Percentiles rank a stretch among this genome's conserved stretches.
These are phyloP conservation scores for Parachaetomium inaequale DNA, from an alignment of 495 filamentous ascomycete genomes.

Conservation along the genomic window DNA sequence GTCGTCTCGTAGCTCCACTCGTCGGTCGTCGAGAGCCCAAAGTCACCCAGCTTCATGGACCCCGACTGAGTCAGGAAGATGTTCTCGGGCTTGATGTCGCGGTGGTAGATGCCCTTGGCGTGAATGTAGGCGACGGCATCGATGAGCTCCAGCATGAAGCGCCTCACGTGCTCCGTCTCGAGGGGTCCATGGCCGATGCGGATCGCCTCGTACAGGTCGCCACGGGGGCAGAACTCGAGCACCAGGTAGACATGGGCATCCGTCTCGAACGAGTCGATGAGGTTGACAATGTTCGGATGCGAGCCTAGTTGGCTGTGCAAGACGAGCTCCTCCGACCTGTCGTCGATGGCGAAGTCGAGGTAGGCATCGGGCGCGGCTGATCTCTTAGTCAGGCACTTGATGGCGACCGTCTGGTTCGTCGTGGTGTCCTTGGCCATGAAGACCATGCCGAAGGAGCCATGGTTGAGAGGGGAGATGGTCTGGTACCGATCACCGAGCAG, in stretches of 20 bases:
- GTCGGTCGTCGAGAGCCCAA: slow-evolving; percentile 84
- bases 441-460: slow-evolving; percentile 98
- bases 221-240: slow-evolving; percentile 92
- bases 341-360: slow-evolving; percentile 63
- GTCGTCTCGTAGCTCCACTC: slow-evolving; percentile 83
- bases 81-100: slow-evolving; percentile 99
- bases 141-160: slow-evolving; percentile 93
- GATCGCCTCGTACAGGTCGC: slow-evolving; percentile 97
- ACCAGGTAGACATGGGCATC: slow-evolving; percentile 85
- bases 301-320: slow-evolving; percentile 72
- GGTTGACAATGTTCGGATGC: slow-evolving; percentile 91
- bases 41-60: slow-evolving; percentile 93
- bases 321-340: slow-evolving; percentile 81
- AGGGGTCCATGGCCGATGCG: slow-evolving; percentile 79
- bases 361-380: slow-evolving; percentile 51
- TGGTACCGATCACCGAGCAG: slow-evolving; percentile 82
- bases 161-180: slow-evolving; percentile 92
- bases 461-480: slow-evolving; percentile 89
- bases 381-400: slow-evolving; percentile 90
- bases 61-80: slow-evolving; percentile 88
- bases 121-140: slow-evolving; percentile 90
- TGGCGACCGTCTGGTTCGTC: slow-evolving; percentile 76
- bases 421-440: slow-evolving; percentile 79
- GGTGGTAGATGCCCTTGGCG: slow-evolving; percentile 85
- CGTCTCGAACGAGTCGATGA: slow-evolving; percentile 89